Conservation (phyloP, 306 rosid species). For the Prinsepia uniflora region DNA sequence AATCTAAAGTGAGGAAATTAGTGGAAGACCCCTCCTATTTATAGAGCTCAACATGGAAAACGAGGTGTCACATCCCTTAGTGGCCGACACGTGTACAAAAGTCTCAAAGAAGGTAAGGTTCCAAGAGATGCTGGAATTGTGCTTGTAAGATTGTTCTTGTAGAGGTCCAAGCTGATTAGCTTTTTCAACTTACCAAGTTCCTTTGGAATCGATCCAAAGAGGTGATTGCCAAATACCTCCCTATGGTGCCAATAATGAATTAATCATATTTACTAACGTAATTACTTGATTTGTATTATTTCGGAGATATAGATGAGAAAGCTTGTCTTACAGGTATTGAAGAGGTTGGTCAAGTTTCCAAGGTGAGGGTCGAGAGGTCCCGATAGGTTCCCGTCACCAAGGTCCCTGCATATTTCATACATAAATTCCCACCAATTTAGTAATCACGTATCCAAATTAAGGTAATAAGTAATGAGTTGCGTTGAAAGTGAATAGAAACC, state of each 20-base stretch:
- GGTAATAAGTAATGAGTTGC: neutral
- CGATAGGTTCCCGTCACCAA: slow-evolving; percentile 20
- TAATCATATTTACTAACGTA: too few relatives aligned
- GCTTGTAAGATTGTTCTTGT: slow-evolving; percentile 19
- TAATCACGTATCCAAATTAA: neutral
- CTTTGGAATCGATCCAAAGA: slow-evolving; percentile 29
- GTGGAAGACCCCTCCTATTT: too few relatives aligned
- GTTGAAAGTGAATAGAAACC: neutral
- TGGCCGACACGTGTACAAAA: too few relatives aligned
- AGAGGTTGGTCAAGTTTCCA: slow-evolving; percentile 25
- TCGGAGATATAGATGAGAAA: neutral
- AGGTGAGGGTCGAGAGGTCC: slow-evolving; percentile 30
- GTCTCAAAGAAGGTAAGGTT: slow-evolving; percentile 20
- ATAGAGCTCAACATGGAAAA: too few relatives aligned
- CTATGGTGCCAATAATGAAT: slow-evolving; percentile 7
- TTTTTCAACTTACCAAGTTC: slow-evolving; percentile 16
- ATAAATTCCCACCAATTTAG: neutral
- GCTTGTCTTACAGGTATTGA: slow-evolving; percentile 24
- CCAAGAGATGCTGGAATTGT: slow-evolving; percentile 23
- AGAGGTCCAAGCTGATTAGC: slow-evolving; percentile 19
- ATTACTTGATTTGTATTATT: neutral
- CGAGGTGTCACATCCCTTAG: too few relatives aligned
- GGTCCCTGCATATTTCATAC: slow-evolving; percentile 24
- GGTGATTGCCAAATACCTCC: slow-evolving; percentile 10
- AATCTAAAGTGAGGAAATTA: too few relatives aligned